Evolutionary conservation across 805 yeast genomes (phyloP).

Genomic region (Jamesozyma piceae): DNA sequence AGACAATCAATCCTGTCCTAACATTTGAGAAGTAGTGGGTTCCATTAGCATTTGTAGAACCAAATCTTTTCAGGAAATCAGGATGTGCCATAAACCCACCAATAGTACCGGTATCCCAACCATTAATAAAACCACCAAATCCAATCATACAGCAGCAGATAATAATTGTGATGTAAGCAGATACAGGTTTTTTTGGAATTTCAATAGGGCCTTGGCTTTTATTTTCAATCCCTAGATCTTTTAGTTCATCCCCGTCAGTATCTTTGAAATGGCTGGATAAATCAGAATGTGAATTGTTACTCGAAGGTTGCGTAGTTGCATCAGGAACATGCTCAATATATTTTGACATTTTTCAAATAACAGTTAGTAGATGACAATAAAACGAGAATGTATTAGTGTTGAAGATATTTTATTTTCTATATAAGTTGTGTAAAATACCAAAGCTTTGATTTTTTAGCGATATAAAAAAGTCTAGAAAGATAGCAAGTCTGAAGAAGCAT

Average conservation of each 20-base stretch:
- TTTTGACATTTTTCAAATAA: neutral
- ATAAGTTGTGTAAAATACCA: neutral
- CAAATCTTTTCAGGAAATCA: constrained; percentile 43
- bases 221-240: neutral
- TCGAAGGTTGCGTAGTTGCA: neutral
- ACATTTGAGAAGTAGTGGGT: constrained; percentile 35
- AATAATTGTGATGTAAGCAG: neutral
- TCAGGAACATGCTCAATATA: neutral
- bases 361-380: neutral
- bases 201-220: neutral
- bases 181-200: neutral
- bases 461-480: no score
- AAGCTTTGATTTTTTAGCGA: no score
- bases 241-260: neutral
- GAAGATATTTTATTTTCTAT: neutral
- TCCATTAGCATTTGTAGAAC: constrained; percentile 38
- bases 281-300: neutral
- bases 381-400: neutral
- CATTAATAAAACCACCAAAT: constrained; percentile 37
- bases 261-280: neutral
- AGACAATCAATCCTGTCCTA: constrained; percentile 44
- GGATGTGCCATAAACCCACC: constrained; percentile 39
- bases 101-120: constrained; percentile 72
- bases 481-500: no score
- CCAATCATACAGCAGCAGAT: constrained; percentile 8